Evolutionary conservation across 176 grass and related monocot genomes (phyloP), one percentile per base, ranked within the genome.

Genomic region (Carex cristatella): DNA sequence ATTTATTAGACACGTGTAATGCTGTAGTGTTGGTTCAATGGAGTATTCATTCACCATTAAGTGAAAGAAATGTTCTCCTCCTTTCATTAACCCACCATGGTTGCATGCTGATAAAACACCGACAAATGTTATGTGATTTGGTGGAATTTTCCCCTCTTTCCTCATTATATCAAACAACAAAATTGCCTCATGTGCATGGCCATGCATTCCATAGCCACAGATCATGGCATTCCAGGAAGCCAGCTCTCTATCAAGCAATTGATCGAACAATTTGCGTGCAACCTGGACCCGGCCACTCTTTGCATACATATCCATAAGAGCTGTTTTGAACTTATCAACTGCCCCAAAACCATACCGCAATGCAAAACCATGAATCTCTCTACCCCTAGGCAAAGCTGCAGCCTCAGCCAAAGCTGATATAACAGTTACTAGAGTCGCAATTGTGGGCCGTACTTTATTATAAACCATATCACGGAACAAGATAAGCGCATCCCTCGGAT

Each of bases 181-280:
- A 51, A 92, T 78, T 0, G 90, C 94, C 61, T 94, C 60, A 6
- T 85, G 78, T n/a, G 87, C 86, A 74, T 92, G 85, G 6, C 89
- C 92, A 69, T 97, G 90, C 87, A 94, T 92, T 54, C 87, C 92
- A 62, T 91, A 94, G 49, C 87, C 92, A 79, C 92, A 91, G 10
- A 94, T 94, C 90, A 97, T 94, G 61, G 92, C 85, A 81, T 97
- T 94, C 90, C 94, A 92, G 48, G 92, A 92, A 76, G 90, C 82
- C 55, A 91, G 65, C 10, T 90, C 87, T 68, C 84, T 88, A 2
- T 87, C 79, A 15, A 12, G 19, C 49, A 97, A 74, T 76, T 89
- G 87, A 32, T 91, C 88, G n/a, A 97, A 97, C 59, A 92, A 84
- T 79, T 86, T 32, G 1, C 79, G 76, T 19, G 94, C 94, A 55